Evolutionary conservation across 129 eudicot genomes (phyloP), one percentile per base, ranked within the genome.

Genomic region (Centaurea solstitialis): DNA sequence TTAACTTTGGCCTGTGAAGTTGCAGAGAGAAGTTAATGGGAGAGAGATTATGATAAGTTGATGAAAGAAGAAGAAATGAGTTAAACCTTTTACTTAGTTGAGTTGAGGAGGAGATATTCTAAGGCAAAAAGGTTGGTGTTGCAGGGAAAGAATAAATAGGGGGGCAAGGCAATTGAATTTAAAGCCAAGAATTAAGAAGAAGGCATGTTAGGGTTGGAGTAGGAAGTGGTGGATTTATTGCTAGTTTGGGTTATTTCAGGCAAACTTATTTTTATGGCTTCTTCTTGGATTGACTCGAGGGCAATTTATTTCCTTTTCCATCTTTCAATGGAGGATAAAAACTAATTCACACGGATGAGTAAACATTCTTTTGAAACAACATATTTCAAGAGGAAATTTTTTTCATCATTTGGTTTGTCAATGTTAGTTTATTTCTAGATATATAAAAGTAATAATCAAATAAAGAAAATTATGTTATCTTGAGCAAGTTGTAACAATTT

Each of bases 221-320:
- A 75, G 73, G 61, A 75, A 78, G 82, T 70, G 79, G 75, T 72
- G 87, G 79, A 79, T 64, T 83, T 73, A 78, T 72, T 78, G 80
- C 79, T 41, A 69, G 80, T 72, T 65, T 8, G 82, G 81, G 68
- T 72, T 78, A 72, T 79, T 83, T 78, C 76, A 73, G 83, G 87
- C 67, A 73, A 85, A 79, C 40, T 77, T 70, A 81, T 73, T 71
- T 41, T 59, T 78, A 87, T 82, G 87, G 87, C 87, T 83, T 90
- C 85, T 76, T 80, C 80, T 66, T 86, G 85, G 86, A 82, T 73
- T 77, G 75, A 74, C 79, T 81, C 82, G 80, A 81, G 78, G 83
- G 79, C 78, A 76, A 82, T 82, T 82, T 70, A 82, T 82, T 77
- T 82, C 86, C 68, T 50, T 76, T 76, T 82, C 38, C 86, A 82